Conservation (phyloP, 31 red algal genomes). For the Odonthalia washingtoniensis region DNA sequence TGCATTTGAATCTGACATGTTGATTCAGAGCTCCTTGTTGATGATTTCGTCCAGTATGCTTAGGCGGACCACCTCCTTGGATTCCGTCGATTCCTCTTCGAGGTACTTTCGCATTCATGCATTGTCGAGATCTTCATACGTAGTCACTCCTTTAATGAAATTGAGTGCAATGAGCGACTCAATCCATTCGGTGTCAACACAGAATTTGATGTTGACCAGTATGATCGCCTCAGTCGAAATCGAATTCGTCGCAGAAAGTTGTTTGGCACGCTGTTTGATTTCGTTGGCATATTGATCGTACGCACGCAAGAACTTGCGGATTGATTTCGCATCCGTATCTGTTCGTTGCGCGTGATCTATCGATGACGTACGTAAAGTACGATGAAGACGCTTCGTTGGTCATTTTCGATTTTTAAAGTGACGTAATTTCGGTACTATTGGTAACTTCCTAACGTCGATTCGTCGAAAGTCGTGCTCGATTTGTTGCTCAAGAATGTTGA, state of each 20-base stretch:
- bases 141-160: background rate
- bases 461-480: too few relatives aligned
- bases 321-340: background rate
- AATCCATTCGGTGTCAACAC: too few relatives aligned
- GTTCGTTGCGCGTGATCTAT: background rate
- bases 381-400: background rate
- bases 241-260: background rate
- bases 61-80: background rate
- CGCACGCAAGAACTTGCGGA: background rate
- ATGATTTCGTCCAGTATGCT: conserved; percentile 3
- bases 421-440: background rate
- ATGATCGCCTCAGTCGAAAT: background rate
- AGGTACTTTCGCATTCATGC: background rate
- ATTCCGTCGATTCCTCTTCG: background rate
- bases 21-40: background rate
- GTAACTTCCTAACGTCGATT: too few relatives aligned
- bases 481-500: too few relatives aligned
- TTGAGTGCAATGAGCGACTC: background rate
- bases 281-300: conserved; percentile 39
- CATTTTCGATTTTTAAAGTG: background rate
- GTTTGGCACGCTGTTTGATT: background rate
- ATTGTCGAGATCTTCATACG: background rate
- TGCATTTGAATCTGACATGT: background rate
- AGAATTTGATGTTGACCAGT: background rate
- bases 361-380: background rate